Conservation (phyloP, 208 protist genomes). For the Tritrichomonas foetus region DNA sequence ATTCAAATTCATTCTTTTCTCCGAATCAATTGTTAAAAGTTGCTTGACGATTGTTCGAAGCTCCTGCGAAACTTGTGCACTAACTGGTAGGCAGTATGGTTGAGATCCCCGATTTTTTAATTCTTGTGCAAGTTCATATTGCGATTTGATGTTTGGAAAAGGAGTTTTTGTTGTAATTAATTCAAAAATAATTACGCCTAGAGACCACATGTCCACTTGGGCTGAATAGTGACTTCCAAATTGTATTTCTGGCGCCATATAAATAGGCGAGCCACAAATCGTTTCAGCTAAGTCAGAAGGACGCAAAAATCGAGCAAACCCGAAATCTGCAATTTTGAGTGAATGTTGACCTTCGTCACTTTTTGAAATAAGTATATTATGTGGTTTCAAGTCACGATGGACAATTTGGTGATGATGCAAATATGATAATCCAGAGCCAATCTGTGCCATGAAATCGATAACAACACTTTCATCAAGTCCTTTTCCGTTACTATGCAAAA, state of each 20-base stretch:
- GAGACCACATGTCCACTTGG: background rate
- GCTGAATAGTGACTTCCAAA: background rate
- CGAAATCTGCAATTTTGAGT: conserved; percentile 35
- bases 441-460: background rate
- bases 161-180: background rate
- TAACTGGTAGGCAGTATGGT: background rate
- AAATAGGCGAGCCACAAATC: conserved; percentile 40
- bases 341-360: background rate
- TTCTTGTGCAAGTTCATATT: background rate
- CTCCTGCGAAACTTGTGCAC: too few species aligned
- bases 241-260: conserved; percentile 41
- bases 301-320: conserved; percentile 31
- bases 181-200: conserved; percentile 27
- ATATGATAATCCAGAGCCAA: conserved; percentile 23
- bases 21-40: background rate
- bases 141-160: background rate
- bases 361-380: conserved; percentile 33
- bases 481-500: background rate
- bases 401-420: conserved; percentile 22
- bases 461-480: background rate
- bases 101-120: background rate
- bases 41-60: background rate
- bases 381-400: conserved; percentile 36
- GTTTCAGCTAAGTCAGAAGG: background rate
- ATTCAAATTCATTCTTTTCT: background rate